Base-by-base conservation (phyloP, 2,329 filamentous ascomycete genomes). In the Aspergillus phoenicis region DNA sequence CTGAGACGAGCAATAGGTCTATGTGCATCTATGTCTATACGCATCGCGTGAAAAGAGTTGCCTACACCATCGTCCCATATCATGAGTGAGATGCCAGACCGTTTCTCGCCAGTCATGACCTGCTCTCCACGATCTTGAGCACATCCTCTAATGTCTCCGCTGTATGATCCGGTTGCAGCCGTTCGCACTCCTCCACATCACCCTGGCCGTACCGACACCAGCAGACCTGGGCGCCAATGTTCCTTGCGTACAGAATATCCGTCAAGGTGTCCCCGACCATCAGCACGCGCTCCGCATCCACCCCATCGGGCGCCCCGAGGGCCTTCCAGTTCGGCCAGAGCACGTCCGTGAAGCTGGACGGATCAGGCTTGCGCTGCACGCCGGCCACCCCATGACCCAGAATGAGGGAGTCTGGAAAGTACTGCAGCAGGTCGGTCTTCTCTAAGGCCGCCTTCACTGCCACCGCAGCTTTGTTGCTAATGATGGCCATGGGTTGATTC, bases 401-500 rank as follows among this genome's bases (percentile, higher is more conserved):
- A 26, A 66, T 62, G n/a, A 63, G 39, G 8, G 33, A 8, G 13
- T 62, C 61, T 3, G 54, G 49, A n/a, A 66, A 52, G 10, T 56
- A 54, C 0, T 30, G 52, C 11, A 28, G 22, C 28, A 66, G 22
- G 3, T 33, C 58, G 20, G 41, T 30, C 24, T 49, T 24, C 41
- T 56, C 28, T 58, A 65, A 17, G 7, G 62, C 60, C 5, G 57
- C 49, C 39, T 60, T 64, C 7, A 71, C 62, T 0, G 68, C 64
- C 0, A 58, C 60, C 3, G 68, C 63, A 2, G 58, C 64, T 49
- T 71, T 71, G 33, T 71, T 71, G 36, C 68, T 71, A 8, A 71
- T 61, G 39, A 71, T 69, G 0, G 66, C 64, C 30, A 68, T 58
- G 28, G 64, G 63, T 8, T 70, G 48, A 1, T 60, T 45, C 7